A percentile compares a stretch with the other conserved stretches of the same genome.
These are phyloP conservation scores for Clarireedia sp. DNA, from an alignment of 2,329 filamentous ascomycete genomes.

Conservation along the genomic window DNA sequence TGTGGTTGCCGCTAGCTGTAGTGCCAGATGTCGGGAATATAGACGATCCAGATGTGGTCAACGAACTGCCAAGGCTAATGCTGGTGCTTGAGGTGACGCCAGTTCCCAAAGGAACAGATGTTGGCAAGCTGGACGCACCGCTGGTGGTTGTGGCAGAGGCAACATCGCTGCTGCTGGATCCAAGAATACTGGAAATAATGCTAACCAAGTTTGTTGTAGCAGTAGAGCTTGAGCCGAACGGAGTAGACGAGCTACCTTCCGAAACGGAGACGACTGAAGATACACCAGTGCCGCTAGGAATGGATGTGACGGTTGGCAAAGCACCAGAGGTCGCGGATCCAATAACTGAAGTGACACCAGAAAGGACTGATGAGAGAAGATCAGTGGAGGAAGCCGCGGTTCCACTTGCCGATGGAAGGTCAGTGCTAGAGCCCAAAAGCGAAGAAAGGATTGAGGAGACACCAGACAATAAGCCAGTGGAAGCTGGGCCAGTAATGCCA, in stretches of 20 bases:
- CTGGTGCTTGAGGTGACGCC: not conserved
- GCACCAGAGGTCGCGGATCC: not conserved
- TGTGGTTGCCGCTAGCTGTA: not conserved
- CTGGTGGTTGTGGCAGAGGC: not conserved
- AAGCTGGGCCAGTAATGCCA: constrained; percentile 4
- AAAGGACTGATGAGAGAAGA: not conserved
- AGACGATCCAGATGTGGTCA: not conserved
- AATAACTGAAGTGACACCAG: not conserved
- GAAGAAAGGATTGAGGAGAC: not conserved
- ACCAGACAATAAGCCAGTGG: not conserved
- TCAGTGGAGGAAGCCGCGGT: not conserved
- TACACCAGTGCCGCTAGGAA: not conserved
- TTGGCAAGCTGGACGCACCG: not conserved
- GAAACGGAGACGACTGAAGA: not conserved
- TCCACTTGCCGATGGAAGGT: not conserved
- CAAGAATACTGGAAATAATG: constrained; percentile 13
- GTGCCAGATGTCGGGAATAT: not conserved
- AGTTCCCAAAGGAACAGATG: not conserved
- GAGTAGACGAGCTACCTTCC: not conserved
- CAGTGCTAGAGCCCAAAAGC: not conserved
- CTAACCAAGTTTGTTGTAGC: constrained; percentile 6
- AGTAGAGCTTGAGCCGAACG: not conserved
- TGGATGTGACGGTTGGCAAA: not conserved
- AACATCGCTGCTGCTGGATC: not conserved
- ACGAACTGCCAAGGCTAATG: constrained; percentile 4